Base-by-base conservation (phyloP, 805 yeast genomes). In the Debaryomyces hansenii region DNA sequence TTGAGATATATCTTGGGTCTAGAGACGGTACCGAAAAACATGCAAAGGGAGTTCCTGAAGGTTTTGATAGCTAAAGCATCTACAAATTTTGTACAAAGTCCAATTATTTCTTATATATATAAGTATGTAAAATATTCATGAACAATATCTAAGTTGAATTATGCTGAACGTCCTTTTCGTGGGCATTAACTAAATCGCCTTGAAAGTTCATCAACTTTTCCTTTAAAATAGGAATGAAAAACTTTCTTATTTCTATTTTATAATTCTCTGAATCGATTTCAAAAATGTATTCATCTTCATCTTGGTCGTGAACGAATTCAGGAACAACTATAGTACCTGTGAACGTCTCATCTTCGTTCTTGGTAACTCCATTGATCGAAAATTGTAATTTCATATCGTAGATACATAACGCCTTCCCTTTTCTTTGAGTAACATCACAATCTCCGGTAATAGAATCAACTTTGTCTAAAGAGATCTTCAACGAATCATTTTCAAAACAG, bases 21-120 rank as follows among this genome's bases (percentile, higher is more conserved):
- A 68, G 75, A 51, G 70, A 58, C 75, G 89, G 89, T 54, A 67
- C 48, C 79, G 78, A 74, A 65, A 69, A 76, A 42, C 90, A 83
- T 53, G 96, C 96, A 0, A 78, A 78, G 50, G 96, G 96, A 6
- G 96, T 90, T 10, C 97, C 97, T 1, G 86, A 84, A 44, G 95
- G 95, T 6, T 90, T 90, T 64, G 80, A 70, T 52, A 67, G 51
- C n/a, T 42, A 47, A 14, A 9, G 10, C 27, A 31, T 31, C 34
- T 31, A 31, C 34, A 20, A 18, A 8, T 20, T 35, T 11, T 11
- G 18, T 16, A 18, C n/a, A 15, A 35, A 35, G 20, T 12, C 7
- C n/a, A 16, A 2, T 18, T 18, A 14, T 16, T 20, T 15, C 24
- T 20, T 35, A 15, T 20, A 12, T 27, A n/a, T 28, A 24, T 39